Evolutionary conservation across 2,329 filamentous ascomycete genomes (phyloP), one percentile per base, ranked within the genome.

Genomic region (Aspergillus unguis): DNA sequence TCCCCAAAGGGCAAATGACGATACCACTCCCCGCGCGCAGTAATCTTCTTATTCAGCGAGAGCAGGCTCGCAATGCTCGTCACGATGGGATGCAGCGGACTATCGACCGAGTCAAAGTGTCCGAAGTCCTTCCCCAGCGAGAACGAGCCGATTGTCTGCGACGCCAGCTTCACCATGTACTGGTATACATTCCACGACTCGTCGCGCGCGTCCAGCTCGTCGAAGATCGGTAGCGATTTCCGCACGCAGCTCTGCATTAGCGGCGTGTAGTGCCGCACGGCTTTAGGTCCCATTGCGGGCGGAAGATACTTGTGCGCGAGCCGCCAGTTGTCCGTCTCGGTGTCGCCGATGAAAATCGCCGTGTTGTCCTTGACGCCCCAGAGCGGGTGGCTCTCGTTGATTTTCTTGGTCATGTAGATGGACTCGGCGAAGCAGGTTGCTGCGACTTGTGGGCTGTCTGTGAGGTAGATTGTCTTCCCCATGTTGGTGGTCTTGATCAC

Each of bases 271-370:
- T 85, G 82, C 1, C 78, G 70, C 6, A 85, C 80, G 0, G 82
- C 82, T 58, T 80, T 82, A 35, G 82, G 81, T 0, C 76, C 75
- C 26, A 85, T 69, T 1, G 79, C 76, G 0, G 82, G 81, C 0
- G 82, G 80, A 0, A 85, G 59, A 65, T 83, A 85, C 63, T 85
- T 85, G 72, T 85, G 83, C 0, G 77, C 75, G 0, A 75, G 35
- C 27, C 64, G 66, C 60, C 59, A 61, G 44, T 58, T 58, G 36
- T 58, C 55, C 0, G 61, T 61, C 62, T 69, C 63, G 0, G 66
- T 70, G 44, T 71, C 69, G 4, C 63, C 63, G 0, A 70, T 50
- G 52, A 71, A 71, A 27, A 71, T 53, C 1, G 68, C 69, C 2
- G 56, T 40, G 1, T 60, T 55, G 10, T 58, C 62, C 26, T 65